phyloP scores from a whole-genome alignment of 306 rosid species.

The Adenanthera pavonina region DNA sequence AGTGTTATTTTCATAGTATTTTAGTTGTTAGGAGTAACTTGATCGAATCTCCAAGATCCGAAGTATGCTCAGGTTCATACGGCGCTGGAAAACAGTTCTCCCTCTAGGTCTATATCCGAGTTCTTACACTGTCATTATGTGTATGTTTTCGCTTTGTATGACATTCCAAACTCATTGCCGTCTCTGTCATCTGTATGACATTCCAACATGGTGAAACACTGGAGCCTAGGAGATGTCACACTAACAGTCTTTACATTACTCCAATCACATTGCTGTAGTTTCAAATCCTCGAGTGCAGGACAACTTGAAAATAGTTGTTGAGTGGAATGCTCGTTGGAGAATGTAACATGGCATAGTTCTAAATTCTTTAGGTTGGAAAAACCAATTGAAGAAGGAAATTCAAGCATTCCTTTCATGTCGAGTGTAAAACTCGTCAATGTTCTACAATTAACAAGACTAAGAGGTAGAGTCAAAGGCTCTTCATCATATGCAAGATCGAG shows the following conservation, averaged over 20 bases:
- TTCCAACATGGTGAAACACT: slow-evolving; percentile 16
- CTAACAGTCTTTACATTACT: neutral
- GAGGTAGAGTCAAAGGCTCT: slow-evolving; percentile 11
- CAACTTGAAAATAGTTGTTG: slow-evolving; percentile 34
- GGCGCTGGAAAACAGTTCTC: too few species aligned
- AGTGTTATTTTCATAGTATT: too few species aligned
- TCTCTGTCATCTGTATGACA: neutral
- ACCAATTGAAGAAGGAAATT: slow-evolving; percentile 25
- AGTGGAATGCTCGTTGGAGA: neutral
- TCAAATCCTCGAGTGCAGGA: slow-evolving; percentile 33
- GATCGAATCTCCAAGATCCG: too few species aligned
- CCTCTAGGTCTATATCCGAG: too few species aligned
- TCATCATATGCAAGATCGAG: neutral
- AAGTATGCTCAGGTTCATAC: too few species aligned
- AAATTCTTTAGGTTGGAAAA: slow-evolving; percentile 29
- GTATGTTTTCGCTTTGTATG: too few species aligned
- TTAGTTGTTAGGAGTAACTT: too few species aligned
- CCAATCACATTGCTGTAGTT: slow-evolving; percentile 28
- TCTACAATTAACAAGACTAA: slow-evolving; percentile 6
- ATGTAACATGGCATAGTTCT: neutral
- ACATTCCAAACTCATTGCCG: neutral
- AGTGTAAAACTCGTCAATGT: neutral
- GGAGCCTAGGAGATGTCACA: neutral
- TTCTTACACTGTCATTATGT: too few species aligned
- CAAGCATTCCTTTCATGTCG: neutral